A percentile compares a stretch with the other conserved stretches of the same genome.
phyloP scores from a whole-genome alignment of 331 rosid genomes.

The Quercus tomentella region DNA sequence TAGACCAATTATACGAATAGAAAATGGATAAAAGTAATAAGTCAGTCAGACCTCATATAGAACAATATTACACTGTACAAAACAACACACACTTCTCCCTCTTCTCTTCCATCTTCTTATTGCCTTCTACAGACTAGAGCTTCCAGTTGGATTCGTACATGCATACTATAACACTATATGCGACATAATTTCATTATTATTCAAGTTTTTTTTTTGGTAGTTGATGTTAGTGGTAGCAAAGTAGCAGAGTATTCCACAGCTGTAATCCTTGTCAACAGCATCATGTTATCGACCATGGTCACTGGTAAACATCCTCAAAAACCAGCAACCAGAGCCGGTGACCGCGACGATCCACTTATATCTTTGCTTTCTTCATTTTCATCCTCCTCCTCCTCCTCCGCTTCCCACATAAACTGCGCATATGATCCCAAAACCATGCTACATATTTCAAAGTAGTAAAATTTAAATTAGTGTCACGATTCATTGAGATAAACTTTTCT shows the following conservation, averaged over 20 bases:
- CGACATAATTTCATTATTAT: background rate
- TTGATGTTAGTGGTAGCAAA: background rate
- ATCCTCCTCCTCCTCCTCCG: slow-evolving; percentile 41
- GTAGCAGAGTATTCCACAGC: too few relatives aligned
- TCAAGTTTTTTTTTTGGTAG: background rate
- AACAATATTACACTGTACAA: background rate
- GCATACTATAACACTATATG: background rate
- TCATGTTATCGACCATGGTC: too few relatives aligned
- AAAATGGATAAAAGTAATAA: background rate
- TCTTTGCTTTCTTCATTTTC: slow-evolving; percentile 11
- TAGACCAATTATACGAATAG: rapidly evolving
- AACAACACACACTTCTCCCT: background rate
- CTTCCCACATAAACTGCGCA: slow-evolving; percentile 84
- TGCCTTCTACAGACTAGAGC: background rate
- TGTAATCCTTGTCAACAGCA: background rate
- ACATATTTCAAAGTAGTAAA: background rate
- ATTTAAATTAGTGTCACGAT: too few relatives aligned
- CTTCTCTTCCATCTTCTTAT: background rate
- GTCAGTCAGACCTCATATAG: background rate
- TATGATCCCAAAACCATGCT: slow-evolving; percentile 75
- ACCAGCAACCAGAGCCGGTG: slow-evolving; percentile 27
- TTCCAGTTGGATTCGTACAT: slow-evolving; percentile 16
- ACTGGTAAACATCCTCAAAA: slow-evolving; percentile 9
- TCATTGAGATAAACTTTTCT: too few relatives aligned
- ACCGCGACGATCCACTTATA: slow-evolving; percentile 4